Conservation (phyloP, 1,284 basidiomycete genomes). For the Inonotus hispidus region DNA sequence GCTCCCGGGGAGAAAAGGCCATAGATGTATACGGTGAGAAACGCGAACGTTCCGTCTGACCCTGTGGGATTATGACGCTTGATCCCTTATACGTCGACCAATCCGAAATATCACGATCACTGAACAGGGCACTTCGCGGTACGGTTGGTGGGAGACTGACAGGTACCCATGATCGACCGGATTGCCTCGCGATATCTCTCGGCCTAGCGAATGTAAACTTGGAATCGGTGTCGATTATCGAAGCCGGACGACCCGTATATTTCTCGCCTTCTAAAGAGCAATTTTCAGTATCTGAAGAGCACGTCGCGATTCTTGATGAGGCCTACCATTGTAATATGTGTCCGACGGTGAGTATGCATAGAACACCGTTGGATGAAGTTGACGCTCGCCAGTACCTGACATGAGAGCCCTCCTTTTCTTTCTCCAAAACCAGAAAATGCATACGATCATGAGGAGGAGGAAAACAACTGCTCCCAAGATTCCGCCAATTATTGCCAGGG, state of each 20-base stretch:
- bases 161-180: slow-evolving; percentile 6
- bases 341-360: neutral
- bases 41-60: neutral
- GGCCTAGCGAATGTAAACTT: slow-evolving; percentile 7
- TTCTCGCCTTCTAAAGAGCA: neutral
- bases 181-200: neutral
- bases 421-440: neutral
- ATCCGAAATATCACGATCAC: neutral
- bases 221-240: slow-evolving; percentile 2
- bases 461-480: neutral
- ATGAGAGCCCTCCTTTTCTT: neutral
- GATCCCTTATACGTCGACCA: slow-evolving; percentile 14
- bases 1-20: slow-evolving; percentile 11
- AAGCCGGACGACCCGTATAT: neutral
- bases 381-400: neutral
- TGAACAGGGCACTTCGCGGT: slow-evolving; percentile 4
- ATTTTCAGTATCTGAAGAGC: neutral
- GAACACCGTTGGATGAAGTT: neutral
- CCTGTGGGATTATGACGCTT: slow-evolving; percentile 1
- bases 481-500: neutral
- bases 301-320: neutral
- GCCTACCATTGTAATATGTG: neutral
- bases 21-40: slow-evolving; percentile 13
- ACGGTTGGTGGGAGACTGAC: slow-evolving; percentile 1
- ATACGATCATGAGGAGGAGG: neutral